These are phyloP conservation scores for Agrocybe pediades DNA, from an alignment of 768 basidiomycete genomes.

Conservation along the genomic window DNA sequence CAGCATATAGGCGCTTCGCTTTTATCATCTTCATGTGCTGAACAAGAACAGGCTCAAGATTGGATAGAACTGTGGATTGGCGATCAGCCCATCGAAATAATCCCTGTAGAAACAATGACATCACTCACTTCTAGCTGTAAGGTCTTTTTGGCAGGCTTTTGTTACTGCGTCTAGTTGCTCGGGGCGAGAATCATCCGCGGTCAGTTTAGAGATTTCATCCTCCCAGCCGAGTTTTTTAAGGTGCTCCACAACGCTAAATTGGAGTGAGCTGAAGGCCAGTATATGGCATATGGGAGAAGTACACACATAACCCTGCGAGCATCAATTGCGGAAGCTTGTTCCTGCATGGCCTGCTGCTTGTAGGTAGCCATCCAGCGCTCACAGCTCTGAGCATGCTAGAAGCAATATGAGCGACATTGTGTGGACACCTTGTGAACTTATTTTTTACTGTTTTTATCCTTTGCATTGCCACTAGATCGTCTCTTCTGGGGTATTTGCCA, in stretches of 20 bases:
- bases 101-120: background rate
- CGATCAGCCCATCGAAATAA: background rate
- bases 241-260: constrained; percentile 7
- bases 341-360: background rate
- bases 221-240: constrained; percentile 10
- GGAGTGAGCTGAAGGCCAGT: background rate
- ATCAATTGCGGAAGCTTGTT: background rate
- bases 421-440: background rate
- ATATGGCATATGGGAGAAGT: background rate
- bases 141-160: constrained; percentile 8
- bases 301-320: constrained; percentile 2
- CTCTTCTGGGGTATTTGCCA: no score
- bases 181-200: background rate
- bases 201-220: constrained; percentile 5
- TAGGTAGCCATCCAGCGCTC: background rate
- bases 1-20: background rate
- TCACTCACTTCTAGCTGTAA: constrained; percentile 10
- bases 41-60: background rate
- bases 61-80: background rate
- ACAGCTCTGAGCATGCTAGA: constrained; percentile 3
- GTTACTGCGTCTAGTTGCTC: background rate
- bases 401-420: background rate
- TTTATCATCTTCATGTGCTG: background rate
- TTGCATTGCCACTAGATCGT: no score
- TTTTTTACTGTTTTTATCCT: no score